Evolutionary conservation across 495 filamentous ascomycete species (phyloP), one percentile per base, ranked within the genome.

Genomic region (Pseudevernia furfuracea): DNA sequence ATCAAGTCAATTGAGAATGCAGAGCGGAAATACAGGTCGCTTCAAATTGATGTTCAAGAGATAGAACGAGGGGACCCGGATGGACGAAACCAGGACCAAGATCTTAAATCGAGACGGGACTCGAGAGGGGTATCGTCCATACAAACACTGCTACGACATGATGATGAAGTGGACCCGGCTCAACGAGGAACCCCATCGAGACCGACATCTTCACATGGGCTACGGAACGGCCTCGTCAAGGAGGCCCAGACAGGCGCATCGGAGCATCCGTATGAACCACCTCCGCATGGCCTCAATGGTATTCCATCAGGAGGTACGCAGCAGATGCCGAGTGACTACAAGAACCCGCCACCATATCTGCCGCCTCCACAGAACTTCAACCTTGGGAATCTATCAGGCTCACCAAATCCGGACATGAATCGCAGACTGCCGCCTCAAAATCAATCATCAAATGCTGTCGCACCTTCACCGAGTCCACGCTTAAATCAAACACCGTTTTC

Each of bases 1-100:
- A 82, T 90, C 7, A 74, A 76, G 55, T 81, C 87, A 68, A 92
- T 98, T 63, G 80, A 81, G 64, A 82, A 87, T 44, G 85, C 93
- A 64, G 94, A 97, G 76, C 80, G 76, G 57, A 76, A 78, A 59
- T 92, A 85, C 72, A 81, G 81, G 8, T 71, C 79, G 30, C 76
- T 94, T 38, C 77, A 83, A 61, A 73, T 78, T 21, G 91, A 96
- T 61, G 81, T 93, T 60, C 76, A 80, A 15, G 84, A 84, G 63
- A 82, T 95, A 63, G 83, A 90, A 66, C 75, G 77, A 58, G 85
- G 84, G 30, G 78, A 80, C 59, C 78, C 74, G 75, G 82, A 86
- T 57, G 67, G 77, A 46, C 60, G 71, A 25, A 65, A 76, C 34
- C 59, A 69, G 56, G 69, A 66, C 41, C 60, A 69, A 56, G 70